Percentiles rank a stretch among this genome's conserved stretches.
Conservation (phyloP, 768 basidiomycete genomes). For the Boletus fagicola region DNA sequence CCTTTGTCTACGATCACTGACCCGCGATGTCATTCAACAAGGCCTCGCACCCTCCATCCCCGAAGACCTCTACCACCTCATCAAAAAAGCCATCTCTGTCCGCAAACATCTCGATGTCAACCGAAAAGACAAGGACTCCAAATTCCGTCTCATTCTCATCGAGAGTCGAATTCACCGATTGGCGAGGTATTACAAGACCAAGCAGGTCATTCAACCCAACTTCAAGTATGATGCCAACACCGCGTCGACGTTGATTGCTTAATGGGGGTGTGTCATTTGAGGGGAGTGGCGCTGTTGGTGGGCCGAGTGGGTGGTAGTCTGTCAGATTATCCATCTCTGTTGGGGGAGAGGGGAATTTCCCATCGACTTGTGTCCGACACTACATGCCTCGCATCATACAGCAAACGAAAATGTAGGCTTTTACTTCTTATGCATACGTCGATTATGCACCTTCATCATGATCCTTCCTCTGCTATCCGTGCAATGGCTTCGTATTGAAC, state of each 20-base stretch:
- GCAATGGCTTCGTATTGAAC: not conserved
- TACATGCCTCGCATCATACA: conserved; percentile 9
- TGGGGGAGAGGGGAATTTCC: not conserved
- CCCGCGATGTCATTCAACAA: conserved; percentile 28
- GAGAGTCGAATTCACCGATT: conserved; percentile 98
- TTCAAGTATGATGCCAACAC: conserved; percentile 99
- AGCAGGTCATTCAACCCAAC: conserved; percentile 95
- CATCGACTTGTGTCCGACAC: conserved; percentile 1
- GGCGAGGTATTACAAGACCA: conserved; percentile 97
- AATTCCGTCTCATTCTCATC: conserved; percentile 95
- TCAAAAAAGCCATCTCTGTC: conserved; percentile 99
- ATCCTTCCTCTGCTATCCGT: not conserved
- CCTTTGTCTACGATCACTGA: not conserved
- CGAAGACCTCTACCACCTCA: conserved; percentile 98
- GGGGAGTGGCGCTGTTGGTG: not conserved
- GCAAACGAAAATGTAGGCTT: conserved; percentile 23
- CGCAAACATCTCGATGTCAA: conserved; percentile 98
- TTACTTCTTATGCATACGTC: conserved; percentile 16
- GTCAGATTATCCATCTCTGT: not conserved
- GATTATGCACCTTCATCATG: conserved; percentile 10
- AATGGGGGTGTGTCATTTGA: conserved; percentile 22
- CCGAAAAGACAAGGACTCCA: conserved; percentile 99
- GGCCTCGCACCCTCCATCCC: conserved; percentile 97
- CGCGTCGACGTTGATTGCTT: conserved; percentile 88
- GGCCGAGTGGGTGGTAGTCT: conserved; percentile 1